These are phyloP conservation scores for Apium graveolens DNA, from an alignment of 129 eudicot genomes.

Conservation along the genomic window DNA sequence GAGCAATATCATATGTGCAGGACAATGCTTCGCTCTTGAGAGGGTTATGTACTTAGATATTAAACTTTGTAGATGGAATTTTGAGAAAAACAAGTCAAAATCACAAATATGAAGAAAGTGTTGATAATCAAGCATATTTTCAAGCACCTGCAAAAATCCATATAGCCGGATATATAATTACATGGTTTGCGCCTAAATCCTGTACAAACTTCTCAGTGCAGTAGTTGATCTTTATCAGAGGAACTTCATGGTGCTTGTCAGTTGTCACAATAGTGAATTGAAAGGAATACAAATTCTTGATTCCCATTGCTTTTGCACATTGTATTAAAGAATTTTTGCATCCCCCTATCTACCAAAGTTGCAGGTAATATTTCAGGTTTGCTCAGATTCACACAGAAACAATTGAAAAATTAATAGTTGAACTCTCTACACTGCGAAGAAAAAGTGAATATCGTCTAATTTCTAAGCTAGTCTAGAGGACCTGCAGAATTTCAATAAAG, in stretches of 20 bases:
- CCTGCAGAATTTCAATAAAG: too few species aligned
- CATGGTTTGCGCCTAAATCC: slow-evolving; percentile 65
- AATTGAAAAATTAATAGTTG: not conserved
- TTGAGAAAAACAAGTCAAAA: not conserved
- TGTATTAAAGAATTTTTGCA: slow-evolving; percentile 97
- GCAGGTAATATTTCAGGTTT: too few species aligned
- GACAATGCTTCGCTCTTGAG: not conserved
- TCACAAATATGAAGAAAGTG: not conserved
- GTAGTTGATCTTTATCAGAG: slow-evolving; percentile 88
- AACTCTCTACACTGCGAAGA: not conserved
- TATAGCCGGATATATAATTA: slow-evolving; percentile 75
- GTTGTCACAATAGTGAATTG: slow-evolving; percentile 95
- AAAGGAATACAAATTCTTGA: slow-evolving; percentile 69
- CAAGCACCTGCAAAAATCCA: slow-evolving; percentile 89
- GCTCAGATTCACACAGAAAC: too few species aligned
- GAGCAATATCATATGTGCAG: not conserved
- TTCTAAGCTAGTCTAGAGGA: too few species aligned
- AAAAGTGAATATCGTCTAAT: too few species aligned
- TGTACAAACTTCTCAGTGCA: slow-evolving; percentile 93
- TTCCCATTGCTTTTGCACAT: slow-evolving; percentile 99
- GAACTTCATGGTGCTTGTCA: slow-evolving; percentile 98
- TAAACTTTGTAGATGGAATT: not conserved
- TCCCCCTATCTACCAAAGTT: slow-evolving; percentile 89
- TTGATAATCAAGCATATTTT: not conserved
- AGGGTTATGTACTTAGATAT: not conserved